Conservation (phyloP, 139 green algal species). For the Pseudopediastrum boryanum region DNA sequence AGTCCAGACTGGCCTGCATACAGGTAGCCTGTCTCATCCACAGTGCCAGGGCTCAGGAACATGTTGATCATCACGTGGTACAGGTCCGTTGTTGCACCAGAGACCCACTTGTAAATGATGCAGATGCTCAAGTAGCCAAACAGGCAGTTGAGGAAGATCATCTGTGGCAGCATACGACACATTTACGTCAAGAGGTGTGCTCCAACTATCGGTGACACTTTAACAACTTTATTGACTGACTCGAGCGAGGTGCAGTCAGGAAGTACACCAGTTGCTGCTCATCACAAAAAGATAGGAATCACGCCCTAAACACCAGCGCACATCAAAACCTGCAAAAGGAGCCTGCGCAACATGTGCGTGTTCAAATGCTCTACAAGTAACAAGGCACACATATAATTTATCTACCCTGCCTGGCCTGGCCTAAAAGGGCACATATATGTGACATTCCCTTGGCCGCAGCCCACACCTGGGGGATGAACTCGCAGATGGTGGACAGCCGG, state of each 20-base stretch:
- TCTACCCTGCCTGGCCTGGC: too few species aligned
- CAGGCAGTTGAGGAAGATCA: constrained; percentile 96
- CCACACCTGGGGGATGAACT: constrained; percentile 89
- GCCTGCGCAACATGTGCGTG: too few species aligned
- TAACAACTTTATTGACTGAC: too few species aligned
- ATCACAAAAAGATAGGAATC: too few species aligned
- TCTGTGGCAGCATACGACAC: constrained; percentile 78
- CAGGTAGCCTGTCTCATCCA: constrained; percentile 46
- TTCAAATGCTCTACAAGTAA: too few species aligned
- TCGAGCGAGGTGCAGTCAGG: too few species aligned
- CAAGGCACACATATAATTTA: too few species aligned
- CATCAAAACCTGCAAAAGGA: too few species aligned
- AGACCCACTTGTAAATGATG: constrained; percentile 94
- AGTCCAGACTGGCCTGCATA: constrained; percentile 60
- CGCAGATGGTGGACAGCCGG: constrained; percentile 83
- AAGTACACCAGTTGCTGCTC: too few species aligned
- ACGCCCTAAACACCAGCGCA: too few species aligned
- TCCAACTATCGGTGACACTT: background rate
- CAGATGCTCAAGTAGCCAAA: constrained; percentile 97
- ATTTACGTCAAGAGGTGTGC: constrained; percentile 46
- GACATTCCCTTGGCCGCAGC: too few species aligned
- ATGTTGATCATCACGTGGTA: constrained; percentile 99
- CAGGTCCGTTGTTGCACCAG: constrained; percentile 84
- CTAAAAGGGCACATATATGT: too few species aligned
- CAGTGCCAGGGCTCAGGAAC: constrained; percentile 86